These are phyloP conservation scores for Cordyceps militaris DNA, from an alignment of 2,329 filamentous ascomycete genomes.

Conservation along the genomic window DNA sequence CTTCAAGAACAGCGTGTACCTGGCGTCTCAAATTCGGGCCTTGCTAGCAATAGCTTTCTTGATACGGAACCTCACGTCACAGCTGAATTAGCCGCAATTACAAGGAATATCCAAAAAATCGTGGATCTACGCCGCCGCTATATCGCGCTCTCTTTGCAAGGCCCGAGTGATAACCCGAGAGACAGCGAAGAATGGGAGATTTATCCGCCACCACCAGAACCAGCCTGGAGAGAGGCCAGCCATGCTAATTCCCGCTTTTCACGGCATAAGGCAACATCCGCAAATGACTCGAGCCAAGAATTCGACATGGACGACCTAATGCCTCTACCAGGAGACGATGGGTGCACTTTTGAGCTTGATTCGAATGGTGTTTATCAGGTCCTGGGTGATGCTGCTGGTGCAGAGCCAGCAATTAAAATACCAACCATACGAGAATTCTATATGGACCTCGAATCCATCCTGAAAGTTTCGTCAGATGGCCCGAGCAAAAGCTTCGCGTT, in stretches of 20 bases:
- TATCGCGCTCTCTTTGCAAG: constrained; percentile 76
- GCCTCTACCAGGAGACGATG: constrained; percentile 63
- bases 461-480: constrained; percentile 87
- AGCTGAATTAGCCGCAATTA: constrained; percentile 77
- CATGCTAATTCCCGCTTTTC: constrained; percentile 31
- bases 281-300: constrained; percentile 84
- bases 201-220: constrained; percentile 86
- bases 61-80: constrained; percentile 74
- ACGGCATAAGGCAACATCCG: constrained; percentile 67
- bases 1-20: constrained; percentile 19
- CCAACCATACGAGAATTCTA: constrained; percentile 94
- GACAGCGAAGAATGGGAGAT: constrained; percentile 78
- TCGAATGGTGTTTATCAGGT: constrained; percentile 87
- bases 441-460: constrained; percentile 81
- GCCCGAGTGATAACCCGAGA: constrained; percentile 77
- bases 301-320: constrained; percentile 75
- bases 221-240: constrained; percentile 59
- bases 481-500: constrained; percentile 97
- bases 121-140: constrained; percentile 84
- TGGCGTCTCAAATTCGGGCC: constrained; percentile 48
- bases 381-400: constrained; percentile 61
- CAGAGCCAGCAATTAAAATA: constrained; percentile 69
- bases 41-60: constrained; percentile 59
- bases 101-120: constrained; percentile 84
- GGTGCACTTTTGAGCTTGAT: constrained; percentile 73